phyloP scores from a whole-genome alignment of 345 rosid species.

The Dovyalis caffra region DNA sequence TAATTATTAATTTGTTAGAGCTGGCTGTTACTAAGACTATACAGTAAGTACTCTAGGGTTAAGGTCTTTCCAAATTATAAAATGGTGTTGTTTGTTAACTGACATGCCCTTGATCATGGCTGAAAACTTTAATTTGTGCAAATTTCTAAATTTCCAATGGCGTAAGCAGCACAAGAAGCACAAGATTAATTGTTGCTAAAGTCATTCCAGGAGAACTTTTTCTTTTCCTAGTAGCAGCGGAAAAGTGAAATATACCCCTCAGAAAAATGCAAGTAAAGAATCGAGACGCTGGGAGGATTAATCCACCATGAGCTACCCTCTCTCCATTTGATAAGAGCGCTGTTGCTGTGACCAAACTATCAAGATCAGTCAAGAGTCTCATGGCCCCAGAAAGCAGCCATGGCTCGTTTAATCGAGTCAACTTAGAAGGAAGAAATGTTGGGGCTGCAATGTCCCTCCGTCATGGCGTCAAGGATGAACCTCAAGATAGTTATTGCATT shows the following conservation, averaged over 20 bases:
- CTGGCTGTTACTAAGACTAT: too few species aligned
- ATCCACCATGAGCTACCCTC: background rate
- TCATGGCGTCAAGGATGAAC: slow-evolving; percentile 31
- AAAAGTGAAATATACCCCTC: slow-evolving; percentile 20
- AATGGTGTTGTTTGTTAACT: too few species aligned
- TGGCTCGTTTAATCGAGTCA: slow-evolving; percentile 23
- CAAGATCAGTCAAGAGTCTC: too few species aligned
- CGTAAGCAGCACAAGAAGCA: background rate
- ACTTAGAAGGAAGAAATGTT: slow-evolving; percentile 51
- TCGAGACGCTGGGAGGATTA: background rate
- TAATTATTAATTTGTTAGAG: too few species aligned
- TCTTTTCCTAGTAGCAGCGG: slow-evolving; percentile 32
- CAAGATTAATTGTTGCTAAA: slow-evolving; percentile 29
- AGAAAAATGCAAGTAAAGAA: slow-evolving; percentile 20
- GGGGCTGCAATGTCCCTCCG: slow-evolving; percentile 60
- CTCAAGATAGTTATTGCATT: slow-evolving; percentile 35
- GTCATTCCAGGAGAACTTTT: slow-evolving; percentile 23
- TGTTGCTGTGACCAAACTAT: background rate
- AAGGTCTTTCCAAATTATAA: too few species aligned
- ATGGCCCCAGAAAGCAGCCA: slow-evolving; percentile 23
- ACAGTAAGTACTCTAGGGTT: too few species aligned
- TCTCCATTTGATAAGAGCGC: background rate
- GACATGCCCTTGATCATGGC: too few species aligned
- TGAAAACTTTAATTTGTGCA: too few species aligned
- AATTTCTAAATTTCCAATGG: background rate